Evolutionary conservation across 169 alveolate genomes (phyloP).

Genomic region (Theileria sp.): DNA sequence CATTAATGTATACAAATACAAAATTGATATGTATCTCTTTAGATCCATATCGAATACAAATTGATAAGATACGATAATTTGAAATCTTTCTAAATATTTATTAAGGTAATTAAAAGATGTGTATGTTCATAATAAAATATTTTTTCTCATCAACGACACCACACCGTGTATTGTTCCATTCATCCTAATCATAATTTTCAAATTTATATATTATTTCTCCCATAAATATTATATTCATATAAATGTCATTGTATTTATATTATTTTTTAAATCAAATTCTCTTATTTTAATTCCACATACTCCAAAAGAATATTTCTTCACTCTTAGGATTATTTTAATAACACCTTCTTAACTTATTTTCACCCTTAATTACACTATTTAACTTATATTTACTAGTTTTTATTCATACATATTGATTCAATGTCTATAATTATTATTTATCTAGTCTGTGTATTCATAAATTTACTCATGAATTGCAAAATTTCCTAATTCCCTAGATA

Average conservation of each 20-base stretch:
- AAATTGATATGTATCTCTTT: background rate
- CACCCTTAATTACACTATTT: background rate
- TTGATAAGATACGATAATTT: background rate
- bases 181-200: background rate
- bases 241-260: background rate
- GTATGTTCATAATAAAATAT: constrained; percentile 1
- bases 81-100: background rate
- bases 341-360: background rate
- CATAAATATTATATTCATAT: background rate
- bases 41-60: background rate
- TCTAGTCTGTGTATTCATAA: background rate
- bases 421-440: too few relatives aligned
- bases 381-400: background rate
- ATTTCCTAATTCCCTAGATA: background rate
- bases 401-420: too few relatives aligned
- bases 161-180: background rate
- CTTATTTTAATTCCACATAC: background rate
- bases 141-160: constrained; percentile 5
- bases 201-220: background rate
- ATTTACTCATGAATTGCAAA: too few relatives aligned
- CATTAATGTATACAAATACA: background rate
- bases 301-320: background rate
- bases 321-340: too few relatives aligned
- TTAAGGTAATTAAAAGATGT: background rate
- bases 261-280: background rate